A percentile compares a stretch with the other conserved stretches of the same genome.
phyloP scores from a whole-genome alignment of 352 stramenopile genomes.

The Pythium inflatum region DNA sequence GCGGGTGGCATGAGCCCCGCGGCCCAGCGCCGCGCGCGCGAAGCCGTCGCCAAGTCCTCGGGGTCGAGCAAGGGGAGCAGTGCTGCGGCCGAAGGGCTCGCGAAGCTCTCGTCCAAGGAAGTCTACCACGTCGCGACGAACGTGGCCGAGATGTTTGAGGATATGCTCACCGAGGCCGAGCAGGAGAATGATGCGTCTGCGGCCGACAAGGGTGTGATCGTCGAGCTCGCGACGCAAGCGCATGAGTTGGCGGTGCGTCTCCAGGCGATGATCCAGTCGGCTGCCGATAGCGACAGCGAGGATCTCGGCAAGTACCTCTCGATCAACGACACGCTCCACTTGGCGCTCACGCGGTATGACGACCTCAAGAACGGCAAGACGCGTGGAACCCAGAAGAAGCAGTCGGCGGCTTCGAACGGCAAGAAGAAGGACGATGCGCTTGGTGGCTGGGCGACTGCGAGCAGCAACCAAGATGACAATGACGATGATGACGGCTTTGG shows the following conservation, averaged over 20 bases:
- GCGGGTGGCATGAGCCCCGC: slow-evolving; percentile 7
- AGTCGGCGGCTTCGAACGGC: slow-evolving; percentile 14
- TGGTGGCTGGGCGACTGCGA: slow-evolving; percentile 8
- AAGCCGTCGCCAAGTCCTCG: slow-evolving; percentile 12
- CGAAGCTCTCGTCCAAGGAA: slow-evolving; percentile 58
- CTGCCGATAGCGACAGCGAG: slow-evolving; percentile 58
- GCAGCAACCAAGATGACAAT: slow-evolving; percentile 37
- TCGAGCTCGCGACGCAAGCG: slow-evolving; percentile 68
- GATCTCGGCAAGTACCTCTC: slow-evolving; percentile 68
- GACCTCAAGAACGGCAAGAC: slow-evolving; percentile 34
- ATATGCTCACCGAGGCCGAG: slow-evolving; percentile 75
- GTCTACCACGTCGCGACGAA: slow-evolving; percentile 69
- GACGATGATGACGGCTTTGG: slow-evolving; percentile 63
- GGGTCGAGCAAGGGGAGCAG: slow-evolving; percentile 16
- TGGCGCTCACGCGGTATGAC: slow-evolving; percentile 65
- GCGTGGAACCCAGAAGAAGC: slow-evolving; percentile 3
- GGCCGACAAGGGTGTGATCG: slow-evolving; percentile 57
- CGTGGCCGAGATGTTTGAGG: slow-evolving; percentile 81
- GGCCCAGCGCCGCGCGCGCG: slow-evolving; percentile 7
- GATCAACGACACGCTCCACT: slow-evolving; percentile 71
- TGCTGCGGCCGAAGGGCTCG: slow-evolving; percentile 34
- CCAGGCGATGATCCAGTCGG: slow-evolving; percentile 64
- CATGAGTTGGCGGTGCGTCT: slow-evolving; percentile 66
- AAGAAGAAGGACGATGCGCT: slow-evolving; percentile 23
- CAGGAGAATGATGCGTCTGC: slow-evolving; percentile 61